A percentile compares a stretch with the other conserved stretches of the same genome.
Evolutionary conservation across 768 basidiomycete genomes (phyloP).

Genomic region (Pulveroboletus ravenelii): DNA sequence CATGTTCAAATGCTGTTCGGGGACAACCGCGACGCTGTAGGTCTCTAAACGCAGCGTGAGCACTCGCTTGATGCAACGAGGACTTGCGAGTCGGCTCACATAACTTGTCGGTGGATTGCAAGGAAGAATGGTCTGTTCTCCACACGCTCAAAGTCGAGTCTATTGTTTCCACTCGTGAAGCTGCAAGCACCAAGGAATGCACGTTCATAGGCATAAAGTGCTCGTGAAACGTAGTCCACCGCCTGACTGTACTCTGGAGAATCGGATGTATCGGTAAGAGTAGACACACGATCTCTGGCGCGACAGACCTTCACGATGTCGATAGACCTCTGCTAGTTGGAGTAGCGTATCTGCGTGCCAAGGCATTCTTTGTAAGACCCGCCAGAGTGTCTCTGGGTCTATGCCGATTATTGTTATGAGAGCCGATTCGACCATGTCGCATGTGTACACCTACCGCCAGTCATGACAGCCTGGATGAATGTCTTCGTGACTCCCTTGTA

Average conservation of each 20-base stretch:
- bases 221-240: constrained; percentile 86
- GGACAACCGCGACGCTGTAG: constrained; percentile 85
- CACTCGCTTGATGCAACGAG: background rate
- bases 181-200: constrained; percentile 84
- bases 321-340: constrained; percentile 28
- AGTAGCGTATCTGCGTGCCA: constrained; percentile 89
- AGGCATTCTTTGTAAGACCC: constrained; percentile 68
- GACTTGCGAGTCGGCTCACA: constrained; percentile 42
- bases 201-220: constrained; percentile 89
- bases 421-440: background rate
- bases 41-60: constrained; percentile 46
- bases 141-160: constrained; percentile 85
- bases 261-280: background rate
- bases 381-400: constrained; percentile 80
- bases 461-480: constrained; percentile 76
- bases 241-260: constrained; percentile 72
- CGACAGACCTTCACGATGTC: constrained; percentile 76
- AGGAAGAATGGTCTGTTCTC: constrained; percentile 94
- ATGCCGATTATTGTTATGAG: background rate
- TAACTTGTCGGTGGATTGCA: constrained; percentile 77
- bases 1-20: constrained; percentile 88
- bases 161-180: constrained; percentile 72
- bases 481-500: constrained; percentile 79
- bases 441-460: constrained; percentile 58
- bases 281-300: background rate